A percentile compares a stretch with the other conserved stretches of the same genome.
phyloP scores from a whole-genome alignment of 345 rosid genomes.

The Camelina sativa region DNA sequence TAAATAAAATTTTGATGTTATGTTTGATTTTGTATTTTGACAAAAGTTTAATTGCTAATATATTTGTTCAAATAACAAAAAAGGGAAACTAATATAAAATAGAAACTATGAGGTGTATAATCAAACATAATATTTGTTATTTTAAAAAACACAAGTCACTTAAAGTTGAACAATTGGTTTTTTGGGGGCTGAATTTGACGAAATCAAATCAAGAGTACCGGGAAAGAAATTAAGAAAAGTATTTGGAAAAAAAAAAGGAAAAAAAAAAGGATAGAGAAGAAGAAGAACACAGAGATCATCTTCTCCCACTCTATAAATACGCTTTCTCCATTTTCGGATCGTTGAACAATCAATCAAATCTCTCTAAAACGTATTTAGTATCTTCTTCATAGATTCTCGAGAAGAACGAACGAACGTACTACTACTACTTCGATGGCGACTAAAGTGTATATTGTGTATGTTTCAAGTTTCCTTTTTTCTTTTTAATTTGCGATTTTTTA shows the following conservation, averaged over 20 bases:
- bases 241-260: background rate
- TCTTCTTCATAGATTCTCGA: background rate
- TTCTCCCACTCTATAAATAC: conserved; percentile 54
- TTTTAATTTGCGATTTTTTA: conserved; percentile 3
- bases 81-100: too few species aligned
- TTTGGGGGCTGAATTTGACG: conserved; percentile 18
- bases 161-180: conserved; percentile 13
- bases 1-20: background rate
- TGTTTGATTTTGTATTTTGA: too few species aligned
- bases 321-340: conserved; percentile 34
- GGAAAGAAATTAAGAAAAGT: background rate
- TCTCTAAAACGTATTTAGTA: background rate
- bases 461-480: background rate
- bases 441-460: conserved; percentile 82
- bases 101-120: too few species aligned
- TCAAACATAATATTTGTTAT: too few species aligned
- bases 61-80: background rate
- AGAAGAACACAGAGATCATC: conserved; percentile 15
- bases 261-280: conserved; percentile 6
- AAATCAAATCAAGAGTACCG: background rate
- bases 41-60: background rate
- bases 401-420: background rate
- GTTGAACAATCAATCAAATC: conserved; percentile 19
- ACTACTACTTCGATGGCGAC: conserved; percentile 54
- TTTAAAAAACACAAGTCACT: too few species aligned